These are phyloP conservation scores for Gastrolobium bilobum DNA, from an alignment of 306 rosid species.

Conservation along the genomic window DNA sequence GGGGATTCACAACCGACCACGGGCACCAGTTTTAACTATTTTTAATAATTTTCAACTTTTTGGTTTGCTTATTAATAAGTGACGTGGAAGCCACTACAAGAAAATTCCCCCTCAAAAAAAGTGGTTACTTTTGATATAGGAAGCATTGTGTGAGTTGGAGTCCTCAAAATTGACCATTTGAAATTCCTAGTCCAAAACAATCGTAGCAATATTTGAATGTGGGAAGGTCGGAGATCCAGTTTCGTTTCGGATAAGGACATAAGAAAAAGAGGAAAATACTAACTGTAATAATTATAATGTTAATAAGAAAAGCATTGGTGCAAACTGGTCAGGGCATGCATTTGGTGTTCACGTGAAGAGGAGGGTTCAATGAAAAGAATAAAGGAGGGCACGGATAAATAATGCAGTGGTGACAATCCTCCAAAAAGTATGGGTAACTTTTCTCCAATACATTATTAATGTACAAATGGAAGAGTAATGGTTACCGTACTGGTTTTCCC, in stretches of 20 bases:
- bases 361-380: conserved; percentile 24
- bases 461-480: neutral
- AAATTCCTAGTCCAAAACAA: conserved; percentile 46
- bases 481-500: conserved; percentile 31
- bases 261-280: neutral
- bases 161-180: conserved; percentile 52
- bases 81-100: conserved; percentile 39
- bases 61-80: neutral
- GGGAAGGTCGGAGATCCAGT: neutral
- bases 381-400: conserved; percentile 42
- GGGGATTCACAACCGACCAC: neutral
- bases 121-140: neutral
- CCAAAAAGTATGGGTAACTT: conserved; percentile 13
- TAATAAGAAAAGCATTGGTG: conserved; percentile 38
- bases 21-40: neutral
- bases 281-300: neutral
- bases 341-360: conserved; percentile 49
- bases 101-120: neutral
- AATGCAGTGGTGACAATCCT: neutral
- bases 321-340: conserved; percentile 35
- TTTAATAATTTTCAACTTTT: neutral
- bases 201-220: conserved; percentile 41
- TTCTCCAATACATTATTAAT: conserved; percentile 38
- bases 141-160: conserved; percentile 42
- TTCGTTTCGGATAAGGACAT: conserved; percentile 35